Evolutionary conservation across 345 rosid species (phyloP), one percentile per base, ranked within the genome.

Genomic region (Sisymbrium irio): DNA sequence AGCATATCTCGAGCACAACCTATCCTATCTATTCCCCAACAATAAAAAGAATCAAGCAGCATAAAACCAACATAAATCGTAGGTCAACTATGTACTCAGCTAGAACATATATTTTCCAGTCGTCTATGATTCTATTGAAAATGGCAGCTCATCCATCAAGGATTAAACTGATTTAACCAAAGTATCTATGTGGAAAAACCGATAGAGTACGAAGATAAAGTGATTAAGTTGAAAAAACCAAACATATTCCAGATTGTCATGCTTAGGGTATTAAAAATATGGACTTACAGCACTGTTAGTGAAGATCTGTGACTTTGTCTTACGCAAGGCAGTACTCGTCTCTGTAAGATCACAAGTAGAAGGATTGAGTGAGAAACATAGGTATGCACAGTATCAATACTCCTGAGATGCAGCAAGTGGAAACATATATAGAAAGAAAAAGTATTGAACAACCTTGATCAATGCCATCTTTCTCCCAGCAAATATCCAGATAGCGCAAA

Each of bases 381-480:
- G 20, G 50, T 22, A 14, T 70, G 44, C 19, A 20, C 7, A 37
- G 49, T 18, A 54, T 22, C 17, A 53, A 54, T 36, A 45, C 51
- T 2, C 13, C 17, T 44, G 32, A 45, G 65, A 67, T 32, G 18
- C 27, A 62, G 72, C 14, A 14, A 19, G 8, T 19, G 62, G 9
- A 73, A 57, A 62, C 15, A 73, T 20, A 22, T 32, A 37, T 0
- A 65, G 14, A 71, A 45, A 19, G 41, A 28, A 46, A 66, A 44
- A 58, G 13, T 13, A 30, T 63, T 36, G 42, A 67, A 59, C 47
- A 25, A 89, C 99, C 98, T 86, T 90, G 93, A 46, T 96, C 95
- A 49, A 92, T 96, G 68, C 89, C 96, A 2, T 92, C 96, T 74
- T 96, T 87, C 89, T 92, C 98, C 99, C 98, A 96, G 85, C 97